phyloP scores from a whole-genome alignment of 2,329 filamentous ascomycete species.

The Acarospora socialis region DNA sequence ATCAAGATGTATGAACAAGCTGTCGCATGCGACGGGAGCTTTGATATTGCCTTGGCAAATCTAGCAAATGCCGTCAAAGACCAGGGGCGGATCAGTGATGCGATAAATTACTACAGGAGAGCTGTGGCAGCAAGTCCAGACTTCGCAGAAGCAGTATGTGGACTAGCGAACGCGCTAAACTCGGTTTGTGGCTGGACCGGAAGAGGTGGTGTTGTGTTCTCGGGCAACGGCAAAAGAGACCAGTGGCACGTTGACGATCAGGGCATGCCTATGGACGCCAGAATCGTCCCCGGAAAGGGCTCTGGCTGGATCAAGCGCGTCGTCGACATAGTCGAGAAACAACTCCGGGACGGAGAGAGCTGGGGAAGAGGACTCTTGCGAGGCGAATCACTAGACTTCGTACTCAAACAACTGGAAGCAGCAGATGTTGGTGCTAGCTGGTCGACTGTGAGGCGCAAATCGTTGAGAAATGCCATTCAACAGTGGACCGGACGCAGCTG shows the following conservation, averaged over 20 bases:
- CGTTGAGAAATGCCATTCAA: conserved; percentile 26
- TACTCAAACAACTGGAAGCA: background rate
- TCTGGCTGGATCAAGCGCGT: conserved; percentile 79
- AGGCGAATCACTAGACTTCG: conserved; percentile 29
- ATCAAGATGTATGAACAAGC: conserved; percentile 97
- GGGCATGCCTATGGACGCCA: conserved; percentile 68
- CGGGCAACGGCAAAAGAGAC: conserved; percentile 60
- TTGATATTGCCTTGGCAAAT: conserved; percentile 94
- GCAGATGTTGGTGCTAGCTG: background rate
- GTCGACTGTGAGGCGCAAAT: conserved; percentile 13
- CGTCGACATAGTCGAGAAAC: conserved; percentile 76
- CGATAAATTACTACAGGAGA: conserved; percentile 79
- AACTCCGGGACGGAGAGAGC: conserved; percentile 68
- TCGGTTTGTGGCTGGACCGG: conserved; percentile 93
- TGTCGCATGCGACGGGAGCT: conserved; percentile 80
- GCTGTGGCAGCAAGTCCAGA: conserved; percentile 86
- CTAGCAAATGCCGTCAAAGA: conserved; percentile 97
- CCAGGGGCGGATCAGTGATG: conserved; percentile 79
- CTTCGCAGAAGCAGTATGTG: conserved; percentile 94
- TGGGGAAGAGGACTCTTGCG: conserved; percentile 66
- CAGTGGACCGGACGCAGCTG: conserved; percentile 62
- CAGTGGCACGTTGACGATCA: conserved; percentile 84
- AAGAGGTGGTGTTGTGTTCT: conserved; percentile 61
- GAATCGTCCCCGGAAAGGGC: conserved; percentile 43
- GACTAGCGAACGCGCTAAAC: conserved; percentile 84